Evolutionary conservation across 371 early-diverging fungal genomes (phyloP), one percentile per base, ranked within the genome.

Genomic region (Mucor sp.): DNA sequence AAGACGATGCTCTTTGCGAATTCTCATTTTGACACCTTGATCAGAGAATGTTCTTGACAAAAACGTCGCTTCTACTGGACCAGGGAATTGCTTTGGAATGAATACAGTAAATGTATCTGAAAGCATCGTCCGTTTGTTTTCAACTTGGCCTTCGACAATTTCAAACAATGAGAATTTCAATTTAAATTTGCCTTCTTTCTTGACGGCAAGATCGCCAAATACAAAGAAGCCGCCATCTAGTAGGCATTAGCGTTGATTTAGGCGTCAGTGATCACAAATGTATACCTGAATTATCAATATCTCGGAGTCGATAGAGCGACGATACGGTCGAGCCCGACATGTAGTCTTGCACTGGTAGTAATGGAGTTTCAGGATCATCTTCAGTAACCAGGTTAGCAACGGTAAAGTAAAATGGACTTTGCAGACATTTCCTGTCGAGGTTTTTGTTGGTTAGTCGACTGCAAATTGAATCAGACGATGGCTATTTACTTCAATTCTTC

Each of bases 141-240:
- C 80, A 19, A 93, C 90, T 65, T 87, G 81, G 8, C 80, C 83
- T 4, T 86, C 83, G 68, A 37, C 64, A 21, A 27, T 89, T 77
- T 95, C 95, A 78, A 91, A 95, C 33, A 97, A 78, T 15, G 89
- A 88, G 68, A 97, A 94, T 68, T 91, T 91, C 23, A 97, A 81
- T 6, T 93, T 82, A 71, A 91, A 96, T 17, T 76, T 72, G 28
- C 97, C 97, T 65, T 95, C 94, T 73, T 89, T 87, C 56, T 95
- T 83, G 15, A 94, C 91, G 30, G 91, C 90, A 37, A 97, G 77
- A 64, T 97, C 97, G 21, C 94, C 94, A 79, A 97, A 97, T n/a
- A 97, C 95, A 81, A 95, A 96, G 71, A 94, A 96, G 5, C 92
- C 95, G 23, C 94, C 97, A 47, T 94, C 94, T 75, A 64, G 35